These are phyloP conservation scores for Ampelocalamus luodianensis DNA, from an alignment of 176 grass and related monocot genomes.

Conservation along the genomic window DNA sequence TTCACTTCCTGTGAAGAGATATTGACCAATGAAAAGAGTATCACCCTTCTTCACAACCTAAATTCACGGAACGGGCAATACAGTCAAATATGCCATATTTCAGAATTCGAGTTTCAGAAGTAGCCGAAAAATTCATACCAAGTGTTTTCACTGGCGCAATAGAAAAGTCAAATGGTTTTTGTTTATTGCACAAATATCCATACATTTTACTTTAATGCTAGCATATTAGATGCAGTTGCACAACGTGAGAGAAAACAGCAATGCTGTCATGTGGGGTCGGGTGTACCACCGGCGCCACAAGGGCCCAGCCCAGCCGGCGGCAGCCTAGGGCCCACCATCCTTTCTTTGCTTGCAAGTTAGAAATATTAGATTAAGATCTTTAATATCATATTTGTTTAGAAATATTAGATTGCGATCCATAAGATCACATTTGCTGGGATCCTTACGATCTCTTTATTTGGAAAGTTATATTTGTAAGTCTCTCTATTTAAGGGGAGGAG, in stretches of 20 bases:
- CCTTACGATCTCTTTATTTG: no score
- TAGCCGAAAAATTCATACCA: background rate
- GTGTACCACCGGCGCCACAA: no score
- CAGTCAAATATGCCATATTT: background rate
- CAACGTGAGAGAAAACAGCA: background rate
- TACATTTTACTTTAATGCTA: background rate
- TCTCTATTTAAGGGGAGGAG: no score
- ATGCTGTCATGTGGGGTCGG: background rate
- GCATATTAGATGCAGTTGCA: background rate
- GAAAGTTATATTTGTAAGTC: no score
- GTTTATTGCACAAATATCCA: conserved; percentile 12
- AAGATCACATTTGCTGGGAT: no score
- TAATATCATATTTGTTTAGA: no score
- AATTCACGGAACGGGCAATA: conserved; percentile 32
- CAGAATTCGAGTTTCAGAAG: background rate
- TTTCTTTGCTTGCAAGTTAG: no score
- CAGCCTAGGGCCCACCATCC: no score
- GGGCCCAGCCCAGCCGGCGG: no score
- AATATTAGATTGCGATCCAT: no score
- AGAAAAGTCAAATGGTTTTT: background rate
- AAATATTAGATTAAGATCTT: no score
- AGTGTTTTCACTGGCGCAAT: background rate
- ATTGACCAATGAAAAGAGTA: conserved; percentile 96
- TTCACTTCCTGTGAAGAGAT: conserved; percentile 99
- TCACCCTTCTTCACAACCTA: conserved; percentile 90